Evolutionary conservation across 75 land plant genomes (phyloP).

Genomic region (Picea sitchensis): DNA sequence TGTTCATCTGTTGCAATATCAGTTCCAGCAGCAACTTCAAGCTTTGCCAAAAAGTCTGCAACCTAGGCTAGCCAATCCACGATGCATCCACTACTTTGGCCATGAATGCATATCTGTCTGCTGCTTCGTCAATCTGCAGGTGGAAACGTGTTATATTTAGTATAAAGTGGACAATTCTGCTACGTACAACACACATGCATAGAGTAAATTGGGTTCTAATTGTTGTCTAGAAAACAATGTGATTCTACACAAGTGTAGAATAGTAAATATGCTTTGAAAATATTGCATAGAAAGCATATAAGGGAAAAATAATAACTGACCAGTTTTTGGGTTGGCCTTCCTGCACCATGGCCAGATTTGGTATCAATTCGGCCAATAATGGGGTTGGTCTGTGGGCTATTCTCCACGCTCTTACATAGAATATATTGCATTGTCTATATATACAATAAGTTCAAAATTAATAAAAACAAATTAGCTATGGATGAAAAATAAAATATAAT

Average conservation of each 20-base stretch:
- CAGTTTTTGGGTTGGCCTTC: constrained; percentile 90
- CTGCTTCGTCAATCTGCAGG: constrained; percentile 82
- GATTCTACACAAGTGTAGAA: too few relatives aligned
- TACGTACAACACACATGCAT: too few relatives aligned
- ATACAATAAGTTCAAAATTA: not conserved
- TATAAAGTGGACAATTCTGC: too few relatives aligned
- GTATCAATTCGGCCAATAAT: constrained; percentile 92
- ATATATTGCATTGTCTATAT: constrained; percentile 87
- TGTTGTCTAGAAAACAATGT: not conserved
- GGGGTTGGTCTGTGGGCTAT: constrained; percentile 81
- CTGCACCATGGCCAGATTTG: constrained; percentile 98
- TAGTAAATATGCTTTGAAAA: too few relatives aligned
- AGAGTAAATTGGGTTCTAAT: not conserved
- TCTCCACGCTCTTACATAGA: constrained; percentile 65
- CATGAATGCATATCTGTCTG: constrained; percentile 81
- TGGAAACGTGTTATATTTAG: not conserved
- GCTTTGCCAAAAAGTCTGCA: not conserved
- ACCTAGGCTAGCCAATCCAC: constrained; percentile 55
- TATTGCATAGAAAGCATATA: not conserved
- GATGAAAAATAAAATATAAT: too few relatives aligned
- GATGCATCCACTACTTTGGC: constrained; percentile 64
- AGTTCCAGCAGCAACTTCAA: not conserved
- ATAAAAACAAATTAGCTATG: not conserved
- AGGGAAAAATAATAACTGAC: constrained; percentile 17
- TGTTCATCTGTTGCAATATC: not conserved